phyloP scores from a whole-genome alignment of 192 early-diverging fungal species.

The Umbelopsis sp. region DNA sequence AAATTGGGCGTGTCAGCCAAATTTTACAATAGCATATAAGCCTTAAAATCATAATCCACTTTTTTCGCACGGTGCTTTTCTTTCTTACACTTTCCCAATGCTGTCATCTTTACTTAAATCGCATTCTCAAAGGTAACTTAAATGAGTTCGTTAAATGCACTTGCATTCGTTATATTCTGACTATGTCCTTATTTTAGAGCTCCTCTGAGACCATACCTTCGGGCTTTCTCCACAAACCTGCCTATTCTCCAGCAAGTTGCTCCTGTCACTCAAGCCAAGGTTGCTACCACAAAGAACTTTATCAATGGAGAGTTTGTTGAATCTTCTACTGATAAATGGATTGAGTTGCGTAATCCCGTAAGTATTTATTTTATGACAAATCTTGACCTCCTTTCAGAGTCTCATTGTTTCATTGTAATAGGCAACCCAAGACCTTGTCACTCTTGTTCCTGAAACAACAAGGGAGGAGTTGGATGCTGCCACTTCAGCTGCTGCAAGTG shows the following conservation, averaged over 20 bases:
- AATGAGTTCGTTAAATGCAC: not conserved
- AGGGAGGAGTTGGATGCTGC: constrained; percentile 80
- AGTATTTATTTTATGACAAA: constrained; percentile 24
- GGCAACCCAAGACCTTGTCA: constrained; percentile 91
- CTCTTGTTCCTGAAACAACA: constrained; percentile 88
- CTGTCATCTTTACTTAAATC: constrained; percentile 12
- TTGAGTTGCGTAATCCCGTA: constrained; percentile 89
- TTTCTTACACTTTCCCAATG: not conserved
- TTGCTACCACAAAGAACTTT: constrained; percentile 63
- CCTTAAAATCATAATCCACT: too few relatives aligned
- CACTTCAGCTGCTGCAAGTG: constrained; percentile 65
- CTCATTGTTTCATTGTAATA: constrained; percentile 25
- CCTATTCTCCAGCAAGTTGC: constrained; percentile 31
- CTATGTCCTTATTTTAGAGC: not conserved
- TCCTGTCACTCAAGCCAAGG: constrained; percentile 6
- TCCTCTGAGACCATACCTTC: constrained; percentile 4
- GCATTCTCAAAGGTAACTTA: constrained; percentile 6
- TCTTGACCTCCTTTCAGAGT: not conserved
- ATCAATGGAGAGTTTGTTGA: constrained; percentile 94
- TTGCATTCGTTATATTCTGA: not conserved
- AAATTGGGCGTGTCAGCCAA: too few relatives aligned
- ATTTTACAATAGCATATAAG: too few relatives aligned
- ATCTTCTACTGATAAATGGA: constrained; percentile 83
- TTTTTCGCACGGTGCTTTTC: constrained; percentile 8
- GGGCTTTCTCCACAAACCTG: constrained; percentile 30